Evolutionary conservation across 108 stramenopile species (phyloP).

Genomic region (Cyclotella choctawhatcheeana): DNA sequence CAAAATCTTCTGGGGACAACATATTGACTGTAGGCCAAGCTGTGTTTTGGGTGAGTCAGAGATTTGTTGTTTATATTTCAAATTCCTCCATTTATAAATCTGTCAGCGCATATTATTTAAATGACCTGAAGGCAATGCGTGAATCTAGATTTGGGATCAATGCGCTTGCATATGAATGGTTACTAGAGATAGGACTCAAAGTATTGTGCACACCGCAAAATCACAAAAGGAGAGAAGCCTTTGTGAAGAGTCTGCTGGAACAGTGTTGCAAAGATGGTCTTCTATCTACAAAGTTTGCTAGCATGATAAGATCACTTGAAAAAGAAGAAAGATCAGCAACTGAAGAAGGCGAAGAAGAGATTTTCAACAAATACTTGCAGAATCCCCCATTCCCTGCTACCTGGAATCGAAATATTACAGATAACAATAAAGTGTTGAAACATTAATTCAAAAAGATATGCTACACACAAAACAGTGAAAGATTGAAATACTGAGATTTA

Average conservation of each 20-base stretch:
- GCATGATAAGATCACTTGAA: neutral
- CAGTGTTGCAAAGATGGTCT: slow-evolving; percentile 77
- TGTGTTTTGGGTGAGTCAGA: slow-evolving; percentile 25
- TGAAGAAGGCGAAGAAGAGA: neutral
- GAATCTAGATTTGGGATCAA: slow-evolving; percentile 61
- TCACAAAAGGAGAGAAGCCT: slow-evolving; percentile 33
- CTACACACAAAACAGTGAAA: no score
- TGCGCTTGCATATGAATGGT: slow-evolving; percentile 52
- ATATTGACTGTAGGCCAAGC: slow-evolving; percentile 31
- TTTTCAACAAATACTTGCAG: neutral
- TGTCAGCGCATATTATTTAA: neutral
- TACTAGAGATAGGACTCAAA: slow-evolving; percentile 61
- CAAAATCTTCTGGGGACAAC: slow-evolving; percentile 34
- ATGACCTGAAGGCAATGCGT: slow-evolving; percentile 21
- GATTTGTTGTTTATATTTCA: neutral
- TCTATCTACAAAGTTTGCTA: slow-evolving; percentile 53
- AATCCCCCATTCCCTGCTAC: slow-evolving; percentile 18
- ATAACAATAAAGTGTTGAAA: neutral
- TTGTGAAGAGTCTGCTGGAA: slow-evolving; percentile 45
- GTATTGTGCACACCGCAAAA: slow-evolving; percentile 48
- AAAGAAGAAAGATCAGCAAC: neutral
- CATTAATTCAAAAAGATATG: no score
- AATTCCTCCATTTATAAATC: neutral
- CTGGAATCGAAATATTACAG: slow-evolving; percentile 11
- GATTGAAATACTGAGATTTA: no score